These are phyloP conservation scores for Trichoderma virens DNA, from an alignment of 495 filamentous ascomycete species.

Conservation along the genomic window DNA sequence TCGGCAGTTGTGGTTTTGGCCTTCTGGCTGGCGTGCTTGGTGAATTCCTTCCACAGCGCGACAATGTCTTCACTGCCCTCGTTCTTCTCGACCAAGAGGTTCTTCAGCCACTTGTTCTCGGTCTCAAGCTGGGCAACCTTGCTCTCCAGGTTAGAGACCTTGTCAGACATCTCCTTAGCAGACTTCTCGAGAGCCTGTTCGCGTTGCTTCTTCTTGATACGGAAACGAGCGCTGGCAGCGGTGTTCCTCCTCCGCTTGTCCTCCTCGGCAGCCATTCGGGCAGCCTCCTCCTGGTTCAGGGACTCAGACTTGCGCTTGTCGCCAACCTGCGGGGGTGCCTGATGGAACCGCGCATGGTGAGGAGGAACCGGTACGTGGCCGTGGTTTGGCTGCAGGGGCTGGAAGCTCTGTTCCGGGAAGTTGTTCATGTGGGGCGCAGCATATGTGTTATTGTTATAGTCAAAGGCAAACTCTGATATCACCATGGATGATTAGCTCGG, in stretches of 20 bases:
- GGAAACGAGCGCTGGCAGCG: constrained; percentile 88
- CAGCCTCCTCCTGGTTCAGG: constrained; percentile 56
- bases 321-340: constrained; percentile 30
- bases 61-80: constrained; percentile 46
- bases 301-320: constrained; percentile 47
- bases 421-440: constrained; percentile 37
- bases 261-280: constrained; percentile 81
- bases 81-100: constrained; percentile 87
- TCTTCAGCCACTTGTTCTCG: constrained; percentile 96
- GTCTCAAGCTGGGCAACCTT: constrained; percentile 82
- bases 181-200: constrained; percentile 87
- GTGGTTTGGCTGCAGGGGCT: constrained; percentile 39
- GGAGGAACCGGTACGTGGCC: constrained; percentile 28
- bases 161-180: constrained; percentile 85
- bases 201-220: constrained; percentile 98
- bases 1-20: neutral
- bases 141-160: constrained; percentile 68
- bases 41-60: constrained; percentile 36
- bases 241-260: constrained; percentile 97
- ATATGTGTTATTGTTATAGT: constrained; percentile 35
- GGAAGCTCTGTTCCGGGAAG: constrained; percentile 37
- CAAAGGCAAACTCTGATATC: constrained; percentile 43
- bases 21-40: constrained; percentile 11
- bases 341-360: constrained; percentile 34
- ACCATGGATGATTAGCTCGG: constrained; percentile 11